Evolutionary conservation across 768 basidiomycete genomes (phyloP), one percentile per base, ranked within the genome.

Genomic region (Coprinellus aureogranulatus): DNA sequence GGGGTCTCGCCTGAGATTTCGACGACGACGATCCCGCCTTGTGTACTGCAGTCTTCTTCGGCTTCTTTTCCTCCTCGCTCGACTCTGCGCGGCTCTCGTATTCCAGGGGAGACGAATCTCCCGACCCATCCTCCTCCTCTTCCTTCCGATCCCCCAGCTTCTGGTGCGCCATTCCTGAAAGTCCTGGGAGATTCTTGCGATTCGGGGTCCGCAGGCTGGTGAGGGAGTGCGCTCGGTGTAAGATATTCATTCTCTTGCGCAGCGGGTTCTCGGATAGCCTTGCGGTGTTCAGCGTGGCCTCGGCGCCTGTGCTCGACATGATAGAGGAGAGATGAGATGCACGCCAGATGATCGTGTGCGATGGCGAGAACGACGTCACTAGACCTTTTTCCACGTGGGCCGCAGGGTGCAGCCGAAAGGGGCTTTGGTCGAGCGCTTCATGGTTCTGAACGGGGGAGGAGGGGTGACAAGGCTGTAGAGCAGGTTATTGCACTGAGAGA

Each of bases 191-290:
- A 18, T 51, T 51, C 25, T 64, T 66, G 41, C 58, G 53, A 1
- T 61, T 51, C 2, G 55, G 45, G 22, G 50, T 59, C 46, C 49
- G 48, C 46, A 63, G 41, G 56, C 31, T 57, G 12, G 62, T 59
- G 16, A 67, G 64, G 5, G 68, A 69, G 30, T 68, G 65, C 11
- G 70, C 65, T n/a, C 65, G 58, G 39, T 71, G 65, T 10, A 73
- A 65, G 23, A 66, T 57, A 25, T 68, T 60, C 47, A 64, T 61
- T 39, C 72, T 55, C 26, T 66, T 68, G 47, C 72, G 65, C 37
- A 73, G 62, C 44, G 65, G 57, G 30, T 28, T 45, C 26, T 54
- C 37, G 8, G 37, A 23, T 18, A 42, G 40, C 26, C 20, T 42
- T 9, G 30, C 40, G 37, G 23, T 53, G 20, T 34, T 34, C 34